Evolutionary conservation across 2,329 filamentous ascomycete species (phyloP).

Genomic region (Scortechinia acanthostroma): DNA sequence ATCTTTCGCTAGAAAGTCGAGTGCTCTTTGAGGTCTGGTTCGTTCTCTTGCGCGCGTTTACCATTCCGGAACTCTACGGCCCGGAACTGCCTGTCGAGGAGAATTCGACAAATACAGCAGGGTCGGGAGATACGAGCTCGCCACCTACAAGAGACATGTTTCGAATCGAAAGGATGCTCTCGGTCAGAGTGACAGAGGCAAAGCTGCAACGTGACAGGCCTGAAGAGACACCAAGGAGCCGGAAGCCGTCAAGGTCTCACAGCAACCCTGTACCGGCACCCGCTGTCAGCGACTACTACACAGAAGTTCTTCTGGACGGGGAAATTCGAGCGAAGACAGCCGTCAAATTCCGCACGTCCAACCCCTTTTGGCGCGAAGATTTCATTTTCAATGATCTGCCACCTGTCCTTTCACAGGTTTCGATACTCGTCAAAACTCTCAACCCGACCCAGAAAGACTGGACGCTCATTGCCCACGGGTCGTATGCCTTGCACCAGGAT

Average conservation of each 20-base stretch:
- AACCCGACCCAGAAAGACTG: constrained; percentile 37
- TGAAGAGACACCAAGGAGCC: constrained; percentile 5
- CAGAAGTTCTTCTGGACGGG: constrained; percentile 35
- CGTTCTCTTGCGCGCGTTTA: constrained; percentile 57
- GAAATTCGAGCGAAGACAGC: constrained; percentile 36
- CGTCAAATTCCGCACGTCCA: constrained; percentile 31
- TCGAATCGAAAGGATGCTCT: constrained; percentile 6
- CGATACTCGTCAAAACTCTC: constrained; percentile 32
- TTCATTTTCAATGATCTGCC: constrained; percentile 35
- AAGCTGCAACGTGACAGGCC: constrained; percentile 30
- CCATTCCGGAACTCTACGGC: constrained; percentile 59
- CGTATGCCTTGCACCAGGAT: constrained; percentile 29
- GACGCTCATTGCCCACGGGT: constrained; percentile 32
- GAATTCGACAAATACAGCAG: constrained; percentile 4
- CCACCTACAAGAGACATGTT: too few relatives aligned
- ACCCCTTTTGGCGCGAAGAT: constrained; percentile 38
- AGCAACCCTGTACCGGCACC: constrained; percentile 3
- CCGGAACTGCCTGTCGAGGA: background rate
- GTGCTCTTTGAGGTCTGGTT: constrained; percentile 64
- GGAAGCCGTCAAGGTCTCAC: constrained; percentile 6
- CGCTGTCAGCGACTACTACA: constrained; percentile 25
- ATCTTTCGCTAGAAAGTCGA: constrained; percentile 52
- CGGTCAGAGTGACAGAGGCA: constrained; percentile 34
- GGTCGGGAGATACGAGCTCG: constrained; percentile 5
- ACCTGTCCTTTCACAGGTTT: constrained; percentile 32